Base-by-base conservation (phyloP, 768 basidiomycete genomes). In the Rhodotorula kratochvilovae region DNA sequence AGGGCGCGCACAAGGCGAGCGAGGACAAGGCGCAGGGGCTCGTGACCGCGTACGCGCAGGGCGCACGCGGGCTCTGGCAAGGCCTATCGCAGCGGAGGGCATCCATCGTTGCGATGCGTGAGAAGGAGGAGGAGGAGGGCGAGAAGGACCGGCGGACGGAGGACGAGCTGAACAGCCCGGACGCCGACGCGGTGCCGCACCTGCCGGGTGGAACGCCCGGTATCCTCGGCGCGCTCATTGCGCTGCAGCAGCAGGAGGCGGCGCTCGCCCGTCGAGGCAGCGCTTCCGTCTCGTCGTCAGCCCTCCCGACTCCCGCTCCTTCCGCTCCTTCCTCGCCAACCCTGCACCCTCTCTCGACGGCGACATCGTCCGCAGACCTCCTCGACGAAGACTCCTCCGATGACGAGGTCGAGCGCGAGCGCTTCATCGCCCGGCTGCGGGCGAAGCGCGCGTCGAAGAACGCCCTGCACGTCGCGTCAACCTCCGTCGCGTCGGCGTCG, bases 161-260 rank as follows among this genome's bases (percentile, higher is more conserved):
- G 23, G 69, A 61, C 35, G 60, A 42, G 39, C 56, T 76, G 60
- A 66, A 39, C 70, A 61, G 66, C 16, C 65, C 61, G 2, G 84
- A 81, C 0, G 83, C 19, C 0, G 60, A 33, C 23, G 31, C 33
- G 19, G 29, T 23, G 5, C 21, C 36, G 21, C 23, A 11, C 36
- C 35, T 23, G 31, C 31, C 45, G 13, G 39, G 21, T 1, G 55
- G 33, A 19, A 25, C 35, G 6, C 25, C 82, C 12, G 87, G 89
- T 21, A 85, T 90, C 10, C 82, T 90, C 7, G 86, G 88, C 5
- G 83, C 88, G 0, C 78, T 90, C 43, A 81, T 91, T 57, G 83
- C 87, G n/a, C 82, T 90, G 33, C 88, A 89, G 76, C 85, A 82
- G 73, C 77, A 81, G 42, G 81, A 83, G 21, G 69, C 76, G 0